Conservation (phyloP, 1,284 basidiomycete genomes). For the Pseudozyma hubeiensis region DNA sequence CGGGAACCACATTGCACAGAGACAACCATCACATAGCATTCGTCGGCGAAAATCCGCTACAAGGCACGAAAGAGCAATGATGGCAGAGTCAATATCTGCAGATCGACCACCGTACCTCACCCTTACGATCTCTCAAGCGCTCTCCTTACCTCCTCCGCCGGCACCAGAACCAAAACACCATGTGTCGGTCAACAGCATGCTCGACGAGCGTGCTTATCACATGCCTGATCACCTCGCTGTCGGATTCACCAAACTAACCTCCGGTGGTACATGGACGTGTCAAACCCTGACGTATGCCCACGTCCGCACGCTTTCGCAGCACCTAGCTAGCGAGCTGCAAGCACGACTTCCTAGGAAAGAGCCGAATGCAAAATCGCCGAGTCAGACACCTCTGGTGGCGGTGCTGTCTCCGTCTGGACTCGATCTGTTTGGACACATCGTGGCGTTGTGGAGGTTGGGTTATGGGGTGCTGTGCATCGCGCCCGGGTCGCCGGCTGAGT, state of each 20-base stretch:
- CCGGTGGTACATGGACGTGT: constrained; percentile 49
- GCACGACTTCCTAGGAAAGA: background rate
- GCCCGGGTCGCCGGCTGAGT: constrained; percentile 72
- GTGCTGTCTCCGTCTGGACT: constrained; percentile 69
- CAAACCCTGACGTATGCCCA: constrained; percentile 57
- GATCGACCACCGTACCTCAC: constrained; percentile 43
- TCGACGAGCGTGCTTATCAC: constrained; percentile 66
- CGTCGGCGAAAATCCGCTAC: too few relatives aligned
- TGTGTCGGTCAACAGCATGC: constrained; percentile 65
- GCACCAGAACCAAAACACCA: constrained; percentile 65
- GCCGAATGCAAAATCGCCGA: constrained; percentile 15
- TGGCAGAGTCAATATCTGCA: constrained; percentile 22
- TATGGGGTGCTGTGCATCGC: constrained; percentile 70
- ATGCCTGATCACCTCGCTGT: constrained; percentile 66
- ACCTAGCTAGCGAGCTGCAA: constrained; percentile 20
- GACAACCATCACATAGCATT: too few relatives aligned
- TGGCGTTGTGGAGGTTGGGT: constrained; percentile 69
- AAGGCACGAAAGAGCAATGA: background rate
- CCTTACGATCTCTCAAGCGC: constrained; percentile 44
- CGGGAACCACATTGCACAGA: too few relatives aligned
- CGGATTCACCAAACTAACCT: constrained; percentile 63
- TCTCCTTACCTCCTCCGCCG: constrained; percentile 40
- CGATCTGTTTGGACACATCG: constrained; percentile 69
- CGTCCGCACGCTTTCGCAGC: constrained; percentile 1
- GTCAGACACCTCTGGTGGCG: constrained; percentile 58